phyloP scores from a whole-genome alignment of 805 yeast genomes.

The Peterozyma toletana region DNA sequence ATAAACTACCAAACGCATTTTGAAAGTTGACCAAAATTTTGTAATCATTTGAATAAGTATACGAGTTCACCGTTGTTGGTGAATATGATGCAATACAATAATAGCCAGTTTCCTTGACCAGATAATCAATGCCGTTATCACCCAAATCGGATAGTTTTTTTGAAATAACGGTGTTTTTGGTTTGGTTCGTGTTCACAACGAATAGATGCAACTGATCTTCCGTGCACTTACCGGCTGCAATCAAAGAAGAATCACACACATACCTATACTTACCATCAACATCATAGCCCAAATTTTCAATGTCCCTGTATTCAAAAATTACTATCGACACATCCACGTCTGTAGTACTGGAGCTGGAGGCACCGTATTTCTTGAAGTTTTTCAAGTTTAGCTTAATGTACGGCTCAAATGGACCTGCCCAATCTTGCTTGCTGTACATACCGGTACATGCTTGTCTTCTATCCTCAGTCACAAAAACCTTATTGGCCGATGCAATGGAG shows the following conservation, averaged over 20 bases:
- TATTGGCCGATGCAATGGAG: constrained; percentile 32
- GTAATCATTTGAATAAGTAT: constrained; percentile 30
- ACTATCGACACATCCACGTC: constrained; percentile 50
- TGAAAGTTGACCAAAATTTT: constrained; percentile 72
- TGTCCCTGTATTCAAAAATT: constrained; percentile 79
- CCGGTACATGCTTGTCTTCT: constrained; percentile 79
- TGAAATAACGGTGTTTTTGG: constrained; percentile 49
- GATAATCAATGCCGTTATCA: constrained; percentile 53
- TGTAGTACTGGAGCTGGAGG: constrained; percentile 22
- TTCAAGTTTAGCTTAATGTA: constrained; percentile 42
- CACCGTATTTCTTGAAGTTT: constrained; percentile 17
- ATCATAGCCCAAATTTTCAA: constrained; percentile 54
- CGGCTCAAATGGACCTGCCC: constrained; percentile 77
- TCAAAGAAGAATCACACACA: constrained; percentile 69
- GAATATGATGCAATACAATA: constrained; percentile 80
- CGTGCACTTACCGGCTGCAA: constrained; percentile 49
- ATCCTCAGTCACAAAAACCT: constrained; percentile 39
- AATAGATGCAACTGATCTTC: constrained; percentile 52
- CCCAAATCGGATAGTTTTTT: constrained; percentile 51
- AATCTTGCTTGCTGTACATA: constrained; percentile 77
- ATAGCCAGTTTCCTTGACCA: constrained; percentile 73
- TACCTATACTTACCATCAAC: constrained; percentile 43
- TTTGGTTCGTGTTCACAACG: constrained; percentile 38
- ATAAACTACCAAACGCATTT: constrained; percentile 84
- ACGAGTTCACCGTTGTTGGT: constrained; percentile 23